phyloP scores from a whole-genome alignment of 768 basidiomycete species.

The Suillus alpinus region DNA sequence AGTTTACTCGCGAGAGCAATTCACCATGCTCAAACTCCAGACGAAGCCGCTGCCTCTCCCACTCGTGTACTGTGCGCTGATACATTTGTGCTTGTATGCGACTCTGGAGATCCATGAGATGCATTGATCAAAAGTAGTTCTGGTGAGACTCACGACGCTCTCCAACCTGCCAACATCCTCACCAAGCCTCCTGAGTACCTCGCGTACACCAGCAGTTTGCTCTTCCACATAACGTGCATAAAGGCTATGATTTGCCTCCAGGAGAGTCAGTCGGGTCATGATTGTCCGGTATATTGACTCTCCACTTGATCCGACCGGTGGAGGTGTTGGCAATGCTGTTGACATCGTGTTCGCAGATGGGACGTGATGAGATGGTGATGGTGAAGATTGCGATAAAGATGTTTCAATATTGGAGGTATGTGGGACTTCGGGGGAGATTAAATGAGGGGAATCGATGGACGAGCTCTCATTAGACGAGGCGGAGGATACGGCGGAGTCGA shows the following conservation, averaged over 20 bases:
- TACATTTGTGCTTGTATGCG: constrained; percentile 67
- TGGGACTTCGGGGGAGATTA: background rate
- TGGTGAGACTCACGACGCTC: constrained; percentile 53
- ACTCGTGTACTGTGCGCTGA: constrained; percentile 61
- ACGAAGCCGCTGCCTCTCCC: constrained; percentile 63
- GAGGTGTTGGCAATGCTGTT: background rate
- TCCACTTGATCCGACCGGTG: constrained; percentile 34
- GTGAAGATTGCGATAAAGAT: background rate
- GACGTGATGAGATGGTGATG: background rate
- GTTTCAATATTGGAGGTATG: background rate
- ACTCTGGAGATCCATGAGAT: constrained; percentile 40
- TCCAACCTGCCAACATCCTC: constrained; percentile 79
- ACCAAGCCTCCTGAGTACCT: constrained; percentile 68
- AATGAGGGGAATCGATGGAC: background rate
- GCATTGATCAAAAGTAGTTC: background rate
- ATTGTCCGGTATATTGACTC: constrained; percentile 97
- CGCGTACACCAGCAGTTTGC: constrained; percentile 73
- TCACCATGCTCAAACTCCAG: constrained; percentile 71
- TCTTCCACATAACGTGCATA: constrained; percentile 87
- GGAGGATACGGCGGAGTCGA: background rate
- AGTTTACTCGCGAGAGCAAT: constrained; percentile 66
- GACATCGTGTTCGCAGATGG: constrained; percentile 7
- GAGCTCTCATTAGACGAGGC: background rate
- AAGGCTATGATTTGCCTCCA: constrained; percentile 87
- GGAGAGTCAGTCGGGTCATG: constrained; percentile 83